Percentiles rank a stretch among this genome's conserved stretches.
Conservation (phyloP, 1,284 basidiomycete species). For the Sparassis latifolia region DNA sequence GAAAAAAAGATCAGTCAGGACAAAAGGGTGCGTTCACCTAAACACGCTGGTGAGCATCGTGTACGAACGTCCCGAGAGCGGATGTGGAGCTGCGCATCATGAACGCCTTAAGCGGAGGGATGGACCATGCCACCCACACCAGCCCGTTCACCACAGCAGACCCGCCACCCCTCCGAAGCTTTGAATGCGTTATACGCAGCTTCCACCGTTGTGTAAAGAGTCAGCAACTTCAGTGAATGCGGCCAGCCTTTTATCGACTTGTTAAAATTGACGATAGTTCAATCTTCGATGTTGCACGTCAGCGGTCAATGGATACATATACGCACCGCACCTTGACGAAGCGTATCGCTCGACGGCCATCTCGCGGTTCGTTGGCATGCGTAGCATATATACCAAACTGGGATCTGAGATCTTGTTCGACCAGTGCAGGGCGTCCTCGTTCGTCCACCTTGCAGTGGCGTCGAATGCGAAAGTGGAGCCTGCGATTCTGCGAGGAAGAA, state of each 20-base stretch:
- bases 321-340: too few relatives aligned
- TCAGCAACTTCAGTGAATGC: slow-evolving; percentile 35
- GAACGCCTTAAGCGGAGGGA: slow-evolving; percentile 44
- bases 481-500: slow-evolving; percentile 22
- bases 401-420: slow-evolving; percentile 19
- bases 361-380: slow-evolving; percentile 30
- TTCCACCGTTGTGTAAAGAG: slow-evolving; percentile 37
- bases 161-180: slow-evolving; percentile 59
- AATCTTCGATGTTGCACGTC: too few relatives aligned
- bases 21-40: slow-evolving; percentile 37
- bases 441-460: slow-evolving; percentile 29
- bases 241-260: slow-evolving; percentile 34
- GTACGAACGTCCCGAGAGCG: slow-evolving; percentile 56
- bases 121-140: slow-evolving; percentile 71
- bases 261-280: slow-evolving; percentile 1
- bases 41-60: slow-evolving; percentile 70
- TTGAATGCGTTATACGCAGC: slow-evolving; percentile 58
- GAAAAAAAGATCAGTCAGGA: not conserved
- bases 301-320: too few relatives aligned
- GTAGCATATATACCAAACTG: slow-evolving; percentile 11
- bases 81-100: slow-evolving; percentile 61
- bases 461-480: slow-evolving; percentile 28
- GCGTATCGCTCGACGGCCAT: slow-evolving; percentile 34
- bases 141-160: slow-evolving; percentile 60
- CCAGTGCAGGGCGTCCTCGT: slow-evolving; percentile 33